Evolutionary conservation across 2,329 filamentous ascomycete species (phyloP).

Genomic region (Beauveria sp.): DNA sequence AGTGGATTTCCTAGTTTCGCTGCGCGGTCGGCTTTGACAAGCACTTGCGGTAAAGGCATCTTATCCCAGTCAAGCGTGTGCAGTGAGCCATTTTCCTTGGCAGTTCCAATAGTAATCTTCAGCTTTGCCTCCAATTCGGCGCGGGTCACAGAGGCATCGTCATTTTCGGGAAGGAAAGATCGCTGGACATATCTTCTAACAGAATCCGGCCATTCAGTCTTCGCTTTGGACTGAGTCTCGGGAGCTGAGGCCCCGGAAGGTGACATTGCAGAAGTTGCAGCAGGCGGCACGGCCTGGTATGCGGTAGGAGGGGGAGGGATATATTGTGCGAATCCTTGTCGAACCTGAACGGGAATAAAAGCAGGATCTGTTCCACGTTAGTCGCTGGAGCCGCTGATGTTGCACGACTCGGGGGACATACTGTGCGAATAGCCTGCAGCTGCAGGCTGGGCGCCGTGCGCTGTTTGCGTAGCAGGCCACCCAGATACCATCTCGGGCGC

Average conservation of each 20-base stretch:
- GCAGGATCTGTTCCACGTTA: constrained; percentile 38
- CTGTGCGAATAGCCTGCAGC: constrained; percentile 30
- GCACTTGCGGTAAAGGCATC: constrained; percentile 75
- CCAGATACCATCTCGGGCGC: constrained; percentile 26
- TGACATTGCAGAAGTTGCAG: constrained; percentile 18
- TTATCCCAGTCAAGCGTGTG: constrained; percentile 73
- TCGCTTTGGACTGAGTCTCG: constrained; percentile 39
- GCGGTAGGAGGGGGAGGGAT: constrained; percentile 27
- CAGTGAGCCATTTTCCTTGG: constrained; percentile 66
- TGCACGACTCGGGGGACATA: constrained; percentile 20
- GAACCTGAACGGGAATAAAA: constrained; percentile 54
- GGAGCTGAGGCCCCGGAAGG: constrained; percentile 19
- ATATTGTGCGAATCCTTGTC: constrained; percentile 48
- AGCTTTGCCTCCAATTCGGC: constrained; percentile 76
- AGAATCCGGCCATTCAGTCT: constrained; percentile 72
- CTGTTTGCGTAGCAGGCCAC: constrained; percentile 30
- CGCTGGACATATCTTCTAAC: constrained; percentile 84
- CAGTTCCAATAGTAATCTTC: constrained; percentile 75
- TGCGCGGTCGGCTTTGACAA: constrained; percentile 66
- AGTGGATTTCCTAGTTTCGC: constrained; percentile 34
- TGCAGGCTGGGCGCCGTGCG: constrained; percentile 32
- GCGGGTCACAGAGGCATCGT: constrained; percentile 52
- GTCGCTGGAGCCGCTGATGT: constrained; percentile 2
- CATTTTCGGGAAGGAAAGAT: constrained; percentile 71
- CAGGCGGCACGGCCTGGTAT: constrained; percentile 16